These are phyloP conservation scores for Rubroboletus satanas DNA, from an alignment of 768 basidiomycete genomes.

Conservation along the genomic window DNA sequence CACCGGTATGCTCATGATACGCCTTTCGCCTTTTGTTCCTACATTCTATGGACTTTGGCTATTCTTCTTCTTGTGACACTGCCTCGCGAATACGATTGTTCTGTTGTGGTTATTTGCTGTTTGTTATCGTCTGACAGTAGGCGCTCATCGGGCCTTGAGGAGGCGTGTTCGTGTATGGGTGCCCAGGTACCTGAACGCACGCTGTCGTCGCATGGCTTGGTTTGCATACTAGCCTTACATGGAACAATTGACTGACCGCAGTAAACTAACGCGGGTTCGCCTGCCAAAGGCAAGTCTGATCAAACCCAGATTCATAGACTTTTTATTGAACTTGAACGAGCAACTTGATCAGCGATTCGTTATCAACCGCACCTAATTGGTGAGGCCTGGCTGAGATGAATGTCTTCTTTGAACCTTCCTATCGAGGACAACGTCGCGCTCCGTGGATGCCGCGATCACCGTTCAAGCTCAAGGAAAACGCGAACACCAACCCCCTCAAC, in stretches of 20 bases:
- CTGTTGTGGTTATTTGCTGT: not conserved
- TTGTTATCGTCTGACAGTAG: not conserved
- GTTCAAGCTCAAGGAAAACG: constrained; percentile 10
- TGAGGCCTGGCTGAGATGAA: constrained; percentile 17
- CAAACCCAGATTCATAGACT: constrained; percentile 2
- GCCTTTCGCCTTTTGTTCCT: not conserved
- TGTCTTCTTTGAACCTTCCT: constrained; percentile 9
- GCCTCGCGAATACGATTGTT: not conserved
- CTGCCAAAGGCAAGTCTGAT: constrained; percentile 9
- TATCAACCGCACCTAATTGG: constrained; percentile 18
- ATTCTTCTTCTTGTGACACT: constrained; percentile 2
- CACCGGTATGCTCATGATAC: not conserved
- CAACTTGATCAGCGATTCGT: constrained; percentile 6
- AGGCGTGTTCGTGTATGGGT: not conserved
- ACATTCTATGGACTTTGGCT: constrained; percentile 1
- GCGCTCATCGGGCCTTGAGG: not conserved
- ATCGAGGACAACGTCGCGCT: constrained; percentile 8
- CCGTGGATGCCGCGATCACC: constrained; percentile 23
- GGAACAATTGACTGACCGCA: constrained; percentile 12
- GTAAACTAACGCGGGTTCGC: constrained; percentile 11
- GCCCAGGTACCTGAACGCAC: constrained; percentile 21
- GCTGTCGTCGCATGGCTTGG: constrained; percentile 15
- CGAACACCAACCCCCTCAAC: constrained; percentile 7
- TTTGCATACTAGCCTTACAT: not conserved
- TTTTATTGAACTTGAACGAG: not conserved